Percentiles rank a stretch among this genome's conserved stretches.
Conservation (phyloP, 1,139 yeast species). For the Yamadazyma diddensiae region DNA sequence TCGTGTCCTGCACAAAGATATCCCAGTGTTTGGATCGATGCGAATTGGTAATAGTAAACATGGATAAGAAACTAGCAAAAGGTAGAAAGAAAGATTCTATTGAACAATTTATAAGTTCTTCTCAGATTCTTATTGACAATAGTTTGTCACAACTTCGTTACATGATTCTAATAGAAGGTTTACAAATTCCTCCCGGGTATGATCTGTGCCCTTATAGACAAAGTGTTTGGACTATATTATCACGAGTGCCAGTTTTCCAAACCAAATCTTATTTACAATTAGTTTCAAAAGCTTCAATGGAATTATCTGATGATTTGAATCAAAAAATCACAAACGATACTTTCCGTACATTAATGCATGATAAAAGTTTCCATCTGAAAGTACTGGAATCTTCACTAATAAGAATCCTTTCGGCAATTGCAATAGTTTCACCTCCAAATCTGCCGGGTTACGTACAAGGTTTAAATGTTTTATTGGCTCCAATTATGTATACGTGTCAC, state of each 20-base stretch:
- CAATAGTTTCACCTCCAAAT: conserved; percentile 43
- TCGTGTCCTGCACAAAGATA: too few species aligned
- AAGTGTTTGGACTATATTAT: conserved; percentile 79
- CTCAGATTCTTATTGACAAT: conserved; percentile 63
- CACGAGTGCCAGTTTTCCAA: conserved; percentile 60
- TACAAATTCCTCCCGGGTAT: conserved; percentile 50
- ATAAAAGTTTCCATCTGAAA: conserved; percentile 57
- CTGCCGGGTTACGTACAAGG: conserved; percentile 78
- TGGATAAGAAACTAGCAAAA: conserved; percentile 1
- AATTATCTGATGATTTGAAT: conserved; percentile 41
- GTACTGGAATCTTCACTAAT: conserved; percentile 70
- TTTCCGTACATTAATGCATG: conserved; percentile 80
- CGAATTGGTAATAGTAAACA: too few species aligned
- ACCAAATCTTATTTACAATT: conserved; percentile 53
- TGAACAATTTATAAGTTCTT: conserved; percentile 59
- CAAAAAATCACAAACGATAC: conserved; percentile 83
- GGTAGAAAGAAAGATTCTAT: conserved; percentile 63
- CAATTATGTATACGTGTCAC: conserved; percentile 67
- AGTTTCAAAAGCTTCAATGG: conserved; percentile 55
- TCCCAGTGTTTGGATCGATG: too few species aligned
- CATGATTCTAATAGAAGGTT: conserved; percentile 74
- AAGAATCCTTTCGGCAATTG: conserved; percentile 71
- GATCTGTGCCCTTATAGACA: conserved; percentile 64
- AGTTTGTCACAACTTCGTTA: conserved; percentile 79
- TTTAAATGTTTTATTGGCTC: conserved; percentile 84